Evolutionary conservation across 2,329 filamentous ascomycete genomes (phyloP), one percentile per base, ranked within the genome.

Genomic region (Anthostomella pinea): DNA sequence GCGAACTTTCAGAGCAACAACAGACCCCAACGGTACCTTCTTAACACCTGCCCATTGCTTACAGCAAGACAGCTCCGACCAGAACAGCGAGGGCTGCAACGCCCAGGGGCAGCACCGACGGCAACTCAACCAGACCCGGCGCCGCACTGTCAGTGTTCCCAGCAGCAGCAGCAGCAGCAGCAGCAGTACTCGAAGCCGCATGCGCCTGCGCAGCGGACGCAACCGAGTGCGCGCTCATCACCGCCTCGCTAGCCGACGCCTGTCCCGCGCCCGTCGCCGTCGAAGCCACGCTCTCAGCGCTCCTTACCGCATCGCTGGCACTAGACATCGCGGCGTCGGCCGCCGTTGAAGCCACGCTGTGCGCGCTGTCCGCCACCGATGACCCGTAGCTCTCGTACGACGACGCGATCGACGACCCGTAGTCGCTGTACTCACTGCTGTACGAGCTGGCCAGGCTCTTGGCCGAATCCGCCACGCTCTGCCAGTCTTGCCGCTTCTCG

Each of bases 221-320:
- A 32, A 14, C 23, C 14, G 33, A 31, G 21, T 21, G 29, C 5
- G 40, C 36, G 34, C 28, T 40, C 5, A 35, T 22, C 3, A 41
- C 35, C n/a, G 43, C 33, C 7, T 39, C 17, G 4, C 38, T 29
- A 16, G 16, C 44, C 6, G 41, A 37, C 17, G 36, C 33, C 25
- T 27, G 25, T 13, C 17, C 44, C 4, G 18, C 38, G 19, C 45
- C 43, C 6, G 49, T 49, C 9, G 49, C 49, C 3, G 49, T 53
- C 7, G 49, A 40, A 5, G 45, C 48, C n/a, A 52, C 45, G 33
- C 45, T 49, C 38, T 49, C 24, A 3, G 49, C 48, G 23, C 50
- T 52, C 6, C 29, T 22, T 16, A 50, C 36, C 13, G 38, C 50
- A 3, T 27, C 37, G 30, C 37, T 47, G 7, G 49, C 51, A 8